phyloP scores from a whole-genome alignment of 768 basidiomycete species.

The Tricholoma flavovirens region DNA sequence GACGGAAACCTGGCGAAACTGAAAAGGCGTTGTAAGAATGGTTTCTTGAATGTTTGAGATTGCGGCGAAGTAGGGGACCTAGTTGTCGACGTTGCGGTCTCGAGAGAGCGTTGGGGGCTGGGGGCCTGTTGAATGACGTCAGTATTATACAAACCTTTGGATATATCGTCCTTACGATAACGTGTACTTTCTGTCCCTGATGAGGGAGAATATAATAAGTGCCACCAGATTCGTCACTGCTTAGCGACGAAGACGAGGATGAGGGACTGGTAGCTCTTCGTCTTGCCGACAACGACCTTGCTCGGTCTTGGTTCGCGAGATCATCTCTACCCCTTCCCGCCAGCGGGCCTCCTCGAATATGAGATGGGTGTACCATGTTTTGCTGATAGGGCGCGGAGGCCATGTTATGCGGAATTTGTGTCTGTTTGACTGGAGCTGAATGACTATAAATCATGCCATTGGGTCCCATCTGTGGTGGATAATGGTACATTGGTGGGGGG shows the following conservation, averaged over 20 bases:
- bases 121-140: conserved; percentile 25
- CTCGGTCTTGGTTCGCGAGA: conserved; percentile 19
- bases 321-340: conserved; percentile 17
- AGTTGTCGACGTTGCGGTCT: conserved; percentile 53
- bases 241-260: conserved; percentile 35
- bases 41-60: conserved; percentile 41
- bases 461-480: conserved; percentile 45
- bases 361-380: conserved; percentile 28
- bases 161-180: conserved; percentile 50
- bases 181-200: conserved; percentile 69
- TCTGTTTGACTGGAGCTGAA: conserved; percentile 46
- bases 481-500: conserved; percentile 55
- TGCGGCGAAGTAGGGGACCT: conserved; percentile 51
- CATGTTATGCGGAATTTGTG: conserved; percentile 32
- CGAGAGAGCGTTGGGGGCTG: conserved; percentile 45
- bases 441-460: conserved; percentile 66
- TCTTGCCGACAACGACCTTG: conserved; percentile 19
- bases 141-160: conserved; percentile 8
- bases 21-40: conserved; percentile 57
- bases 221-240: conserved; percentile 54
- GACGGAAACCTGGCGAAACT: conserved; percentile 44
- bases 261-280: conserved; percentile 18
- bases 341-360: conserved; percentile 31
- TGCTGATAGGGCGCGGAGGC: conserved; percentile 28
- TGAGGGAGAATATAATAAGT: conserved; percentile 73